Conservation (phyloP, 2,329 filamentous ascomycete genomes). For the Scytalidium sp. region DNA sequence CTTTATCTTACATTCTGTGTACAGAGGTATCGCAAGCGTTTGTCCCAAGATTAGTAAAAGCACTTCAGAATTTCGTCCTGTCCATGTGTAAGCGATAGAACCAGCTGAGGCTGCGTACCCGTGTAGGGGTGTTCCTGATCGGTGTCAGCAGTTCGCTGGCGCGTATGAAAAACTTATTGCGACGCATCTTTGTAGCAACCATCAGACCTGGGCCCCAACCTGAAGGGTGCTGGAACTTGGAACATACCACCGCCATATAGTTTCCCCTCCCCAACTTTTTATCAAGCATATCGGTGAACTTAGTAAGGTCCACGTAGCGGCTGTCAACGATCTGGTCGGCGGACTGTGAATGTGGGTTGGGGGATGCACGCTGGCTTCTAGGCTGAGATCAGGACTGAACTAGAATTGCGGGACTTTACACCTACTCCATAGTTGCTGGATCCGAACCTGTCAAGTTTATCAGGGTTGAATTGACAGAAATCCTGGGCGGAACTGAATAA, state of each 20-base stretch:
- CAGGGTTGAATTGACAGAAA: background rate
- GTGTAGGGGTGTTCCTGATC: background rate
- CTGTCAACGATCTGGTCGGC: background rate
- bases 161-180: background rate
- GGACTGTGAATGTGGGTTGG: background rate
- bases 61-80: background rate
- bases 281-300: background rate
- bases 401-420: background rate
- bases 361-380: background rate
- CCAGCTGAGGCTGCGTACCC: background rate
- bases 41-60: background rate
- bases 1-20: background rate
- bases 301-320: background rate
- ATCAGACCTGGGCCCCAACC: background rate
- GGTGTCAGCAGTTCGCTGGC: background rate
- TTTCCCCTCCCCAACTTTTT: background rate
- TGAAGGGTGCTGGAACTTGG: background rate
- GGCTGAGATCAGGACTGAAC: background rate
- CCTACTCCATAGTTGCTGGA: background rate
- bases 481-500: background rate
- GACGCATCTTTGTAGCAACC: background rate
- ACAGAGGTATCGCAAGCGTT: background rate
- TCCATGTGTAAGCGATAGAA: background rate
- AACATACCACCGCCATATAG: background rate
- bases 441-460: background rate